Evolutionary conservation across 2,329 filamentous ascomycete genomes (phyloP), one percentile per base, ranked within the genome.

Genomic region (Hypoxylon sp.): DNA sequence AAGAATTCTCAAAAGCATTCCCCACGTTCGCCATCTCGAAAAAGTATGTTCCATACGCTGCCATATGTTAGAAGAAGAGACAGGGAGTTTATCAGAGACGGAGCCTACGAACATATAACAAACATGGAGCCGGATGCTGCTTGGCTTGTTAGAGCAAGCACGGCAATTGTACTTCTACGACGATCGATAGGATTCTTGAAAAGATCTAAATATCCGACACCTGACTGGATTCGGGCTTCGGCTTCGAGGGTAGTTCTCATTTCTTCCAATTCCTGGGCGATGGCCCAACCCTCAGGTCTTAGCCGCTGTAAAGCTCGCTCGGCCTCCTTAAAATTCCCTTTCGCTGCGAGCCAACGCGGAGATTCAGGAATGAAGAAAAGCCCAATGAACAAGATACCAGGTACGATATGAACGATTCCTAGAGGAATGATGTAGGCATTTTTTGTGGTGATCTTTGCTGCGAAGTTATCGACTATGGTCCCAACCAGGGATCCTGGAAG

Each of bases 1-100:
- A 87, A 13, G 83, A 80, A 77, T 88, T 88, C 72, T 85, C 83
- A 73, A 89, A 89, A 8, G 86, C 82, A 53, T 85, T 81, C 35
- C 83, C 81, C 3, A 89, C 84, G 50, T 84, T 81, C 37, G 87
- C 86, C 84, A 88, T 88, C 72, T 85, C 82, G 74, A 89, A 87
- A 80, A 89, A 89, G 75, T 89, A 89, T 1, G 86, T 88, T 24
- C 82, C 82, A 70, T 86, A 87, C 1, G 84, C 85, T 86, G 39
- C 9, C 31, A 75, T 72, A 10, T 9, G 35, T 67, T 33, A 68
- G 59, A 22, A 14, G n/a, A 44, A 31, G 2, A 14, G 17, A 22
- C 1, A 1, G 22, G 47, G 1, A 1, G 10, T 11, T 44, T 29
- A 50, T 24, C 22, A 59, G 17, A 31, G 17, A 57, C 6, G 26